phyloP scores from a whole-genome alignment of 169 alveolate genomes.

The Eimeria praecox region DNA sequence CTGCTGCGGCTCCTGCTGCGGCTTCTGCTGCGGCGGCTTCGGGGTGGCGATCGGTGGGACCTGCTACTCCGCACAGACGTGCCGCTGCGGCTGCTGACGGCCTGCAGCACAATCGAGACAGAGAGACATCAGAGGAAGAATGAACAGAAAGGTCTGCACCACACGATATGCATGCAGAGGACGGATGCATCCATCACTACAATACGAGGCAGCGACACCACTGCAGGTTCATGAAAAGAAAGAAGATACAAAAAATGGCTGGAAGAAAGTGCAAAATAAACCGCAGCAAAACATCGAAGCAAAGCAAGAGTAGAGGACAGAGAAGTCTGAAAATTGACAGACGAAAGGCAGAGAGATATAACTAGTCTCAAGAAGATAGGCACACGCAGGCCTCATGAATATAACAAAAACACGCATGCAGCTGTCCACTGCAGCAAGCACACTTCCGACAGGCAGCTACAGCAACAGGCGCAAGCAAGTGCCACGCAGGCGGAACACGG shows the following conservation, averaged over 20 bases:
- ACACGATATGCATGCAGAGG: background rate
- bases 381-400: background rate
- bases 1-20: slow-evolving; percentile 66
- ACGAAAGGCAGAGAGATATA: background rate
- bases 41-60: slow-evolving; percentile 54
- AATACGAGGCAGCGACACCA: background rate
- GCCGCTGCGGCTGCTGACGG: slow-evolving; percentile 67
- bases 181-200: background rate
- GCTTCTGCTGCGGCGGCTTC: slow-evolving; percentile 62
- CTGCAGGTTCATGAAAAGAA: background rate
- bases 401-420: background rate
- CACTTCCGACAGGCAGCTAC: background rate
- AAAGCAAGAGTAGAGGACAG: background rate
- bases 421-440: background rate
- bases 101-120: slow-evolving; percentile 19
- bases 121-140: background rate
- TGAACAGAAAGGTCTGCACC: background rate
- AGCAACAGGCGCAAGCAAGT: slow-evolving; percentile 1
- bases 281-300: background rate
- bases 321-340: background rate
- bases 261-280: background rate
- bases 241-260: background rate
- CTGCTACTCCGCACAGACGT: slow-evolving; percentile 39
- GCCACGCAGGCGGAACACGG: background rate
- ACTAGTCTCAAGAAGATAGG: background rate